A percentile compares a stretch with the other conserved stretches of the same genome.
phyloP scores from a whole-genome alignment of 2,329 filamentous ascomycete species.

The Fusarium subglutinans region DNA sequence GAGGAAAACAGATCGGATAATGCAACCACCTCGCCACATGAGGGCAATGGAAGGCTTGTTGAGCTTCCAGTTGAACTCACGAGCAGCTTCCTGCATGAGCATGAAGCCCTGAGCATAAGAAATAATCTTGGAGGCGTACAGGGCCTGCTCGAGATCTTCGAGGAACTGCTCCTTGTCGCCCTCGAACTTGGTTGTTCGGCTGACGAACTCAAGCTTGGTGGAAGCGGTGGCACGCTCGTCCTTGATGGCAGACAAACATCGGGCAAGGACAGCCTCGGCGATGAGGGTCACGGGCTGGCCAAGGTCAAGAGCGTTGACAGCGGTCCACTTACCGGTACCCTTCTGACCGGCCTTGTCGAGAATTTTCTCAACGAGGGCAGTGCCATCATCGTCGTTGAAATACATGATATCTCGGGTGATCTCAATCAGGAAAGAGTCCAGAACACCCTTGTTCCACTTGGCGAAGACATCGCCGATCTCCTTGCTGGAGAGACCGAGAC shows the following conservation, averaged over 20 bases:
- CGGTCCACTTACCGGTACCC: constrained; percentile 99
- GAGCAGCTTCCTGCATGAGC: constrained; percentile 99
- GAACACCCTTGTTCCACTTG: constrained; percentile 98
- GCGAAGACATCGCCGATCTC: constrained; percentile 95
- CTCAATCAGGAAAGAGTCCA: constrained; percentile 99
- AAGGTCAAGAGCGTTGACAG: constrained; percentile 97
- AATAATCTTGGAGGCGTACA: constrained; percentile 99
- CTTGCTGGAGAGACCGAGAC: constrained; percentile 86
- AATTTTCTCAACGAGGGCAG: constrained; percentile 96
- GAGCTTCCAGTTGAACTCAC: constrained; percentile 97
- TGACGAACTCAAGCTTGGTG: constrained; percentile 75
- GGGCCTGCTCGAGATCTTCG: constrained; percentile 96
- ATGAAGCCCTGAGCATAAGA: constrained; percentile 99
- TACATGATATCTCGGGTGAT: constrained; percentile 99
- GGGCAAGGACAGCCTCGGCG: constrained; percentile 93
- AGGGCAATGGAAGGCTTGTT: constrained; percentile 99
- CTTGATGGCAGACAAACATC: constrained; percentile 95
- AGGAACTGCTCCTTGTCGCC: constrained; percentile 95
- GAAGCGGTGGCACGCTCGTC: constrained; percentile 87
- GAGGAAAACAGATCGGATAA: constrained; percentile 99
- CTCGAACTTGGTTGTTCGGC: constrained; percentile 81
- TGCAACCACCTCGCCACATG: constrained; percentile 99
- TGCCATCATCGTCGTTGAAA: constrained; percentile 95
- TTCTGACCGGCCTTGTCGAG: constrained; percentile 98
- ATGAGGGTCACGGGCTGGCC: constrained; percentile 99